Base-by-base conservation (phyloP, 176 grass and related monocot genomes). In the Zoysia japonica region DNA sequence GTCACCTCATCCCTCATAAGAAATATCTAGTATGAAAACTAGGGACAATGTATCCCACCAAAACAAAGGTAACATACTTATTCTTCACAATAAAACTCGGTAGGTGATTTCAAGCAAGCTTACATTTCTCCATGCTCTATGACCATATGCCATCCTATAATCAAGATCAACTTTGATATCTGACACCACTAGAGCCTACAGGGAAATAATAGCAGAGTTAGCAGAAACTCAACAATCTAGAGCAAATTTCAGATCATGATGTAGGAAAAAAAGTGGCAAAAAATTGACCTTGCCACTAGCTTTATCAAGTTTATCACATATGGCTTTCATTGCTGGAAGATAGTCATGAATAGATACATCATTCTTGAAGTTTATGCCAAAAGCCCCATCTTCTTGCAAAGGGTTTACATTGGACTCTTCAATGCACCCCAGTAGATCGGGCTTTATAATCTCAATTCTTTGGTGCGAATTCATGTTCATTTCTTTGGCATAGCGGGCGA, bases 61-160 rank as follows among this genome's bases (percentile, higher is more conserved):
- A 65, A 65, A 50, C n/a, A 66, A 19, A 19, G 1, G 35, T 11
- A 53, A 13, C 9, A 78, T 53, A 36, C 16, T 53, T 1, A 17
- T 55, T 67, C n/a, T 65, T 67, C 37, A 66, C 41, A 67, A 64
- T 20, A 59, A 76, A 47, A 77, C 47, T 28, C 39, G 2, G 0
- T 44, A 55, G 6, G 41, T 38, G 49, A 88, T 48, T 39, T 35
- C 12, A 82, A 77, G 47, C 46, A 79, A 78, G 75, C 90, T 92
- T 92, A 94, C 92, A 87, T 73, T 88, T 86, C 91, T 91, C 96
- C 96, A 98, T 81, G 85, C 96, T 87, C 92, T 93, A 64, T 94
- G 96, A 55, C 96, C 92, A 78, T 63, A 40, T 64, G 61, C 67
- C 87, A 87, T 84, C 64, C 76, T 94, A 57, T 98, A 98, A 36